Base-by-base conservation (phyloP, 768 basidiomycete genomes). In the Suillus placidus region DNA sequence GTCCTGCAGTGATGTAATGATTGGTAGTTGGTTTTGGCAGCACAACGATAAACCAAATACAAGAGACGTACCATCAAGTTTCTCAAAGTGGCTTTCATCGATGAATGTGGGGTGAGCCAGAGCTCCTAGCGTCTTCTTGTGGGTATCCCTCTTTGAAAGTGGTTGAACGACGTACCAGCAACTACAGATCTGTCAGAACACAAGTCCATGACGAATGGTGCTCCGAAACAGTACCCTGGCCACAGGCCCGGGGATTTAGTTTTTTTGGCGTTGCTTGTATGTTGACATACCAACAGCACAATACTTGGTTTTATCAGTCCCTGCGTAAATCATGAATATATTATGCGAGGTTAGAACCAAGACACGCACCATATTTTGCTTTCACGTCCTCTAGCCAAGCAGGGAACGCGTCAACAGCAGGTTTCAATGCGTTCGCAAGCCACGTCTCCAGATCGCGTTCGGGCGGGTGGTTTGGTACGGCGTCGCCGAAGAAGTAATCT, bases 401-500 rank as follows among this genome's bases (percentile, higher is more conserved):
- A 0, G 85, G 85, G 1, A 83, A 72, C 2, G 77, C 72, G 32
- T 77, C 72, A 5, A 60, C 68, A 0, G 87, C 82, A 6, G 74
- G 73, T 23, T 67, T 70, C 20, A 72, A 73, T 4, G 71, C 68
- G 7, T 69, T 74, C 0, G 57, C 52, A 20, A 81, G 69, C 86
- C 86, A 88, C 0, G 74, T 78, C 0, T 23, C 1, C 45, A 73
- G 73, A 62, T 86, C 80, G 3, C 3, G 5, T 8, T 35, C 69
- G 4, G 71, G 67, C 13, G 79, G 76, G 65, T 83, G 77, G 4
- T 73, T 68, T 47, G 80, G 69, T 2, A 85, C 67, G 4, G 79
- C 72, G 45, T 82, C 79, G 6, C 87, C 87, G 63, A 86, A 81
- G 74, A 89, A 85, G 69, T 87, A 89, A 68, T 90, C 88, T 4